Conservation (phyloP, 306 rosid species). For the Carpinus fangiana region DNA sequence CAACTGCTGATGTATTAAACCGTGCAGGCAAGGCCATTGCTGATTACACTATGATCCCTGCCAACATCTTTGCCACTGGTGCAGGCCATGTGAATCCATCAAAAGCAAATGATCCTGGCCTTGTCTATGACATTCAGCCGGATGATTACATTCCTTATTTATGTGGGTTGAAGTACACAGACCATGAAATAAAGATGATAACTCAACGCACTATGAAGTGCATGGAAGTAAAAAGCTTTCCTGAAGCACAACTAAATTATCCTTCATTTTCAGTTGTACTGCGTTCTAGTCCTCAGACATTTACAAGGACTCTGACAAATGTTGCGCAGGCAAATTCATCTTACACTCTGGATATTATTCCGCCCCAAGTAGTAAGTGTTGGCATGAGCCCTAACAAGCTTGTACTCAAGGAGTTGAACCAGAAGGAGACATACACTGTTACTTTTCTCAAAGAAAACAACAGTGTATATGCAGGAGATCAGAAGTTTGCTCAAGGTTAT, state of each 20-base stretch:
- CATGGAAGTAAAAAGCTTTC: slow-evolving; percentile 23
- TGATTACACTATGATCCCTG: slow-evolving; percentile 32
- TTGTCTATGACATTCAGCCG: slow-evolving; percentile 44
- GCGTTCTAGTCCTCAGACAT: slow-evolving; percentile 32
- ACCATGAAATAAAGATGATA: slow-evolving; percentile 33
- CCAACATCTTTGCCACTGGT: slow-evolving; percentile 47
- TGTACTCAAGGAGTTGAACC: slow-evolving; percentile 41
- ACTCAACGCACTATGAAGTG: slow-evolving; percentile 31
- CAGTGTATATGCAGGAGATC: not conserved
- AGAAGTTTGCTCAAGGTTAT: slow-evolving; percentile 36
- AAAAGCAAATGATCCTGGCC: slow-evolving; percentile 51
- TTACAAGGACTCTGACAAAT: slow-evolving; percentile 49
- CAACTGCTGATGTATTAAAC: slow-evolving; percentile 24
- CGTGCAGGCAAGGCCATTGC: slow-evolving; percentile 29
- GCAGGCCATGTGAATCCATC: slow-evolving; percentile 61
- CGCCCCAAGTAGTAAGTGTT: too few species aligned
- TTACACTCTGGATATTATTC: too few species aligned
- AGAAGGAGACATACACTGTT: slow-evolving; percentile 31
- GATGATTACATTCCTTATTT: slow-evolving; percentile 54
- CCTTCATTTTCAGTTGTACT: slow-evolving; percentile 45
- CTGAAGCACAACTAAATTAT: slow-evolving; percentile 49
- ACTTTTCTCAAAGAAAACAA: slow-evolving; percentile 26
- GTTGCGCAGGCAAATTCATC: slow-evolving; percentile 31
- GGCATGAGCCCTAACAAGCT: not conserved
- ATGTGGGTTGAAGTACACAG: slow-evolving; percentile 49